These are phyloP conservation scores for Oxyria digyna DNA, from an alignment of 148 eudicot genomes.

Conservation along the genomic window DNA sequence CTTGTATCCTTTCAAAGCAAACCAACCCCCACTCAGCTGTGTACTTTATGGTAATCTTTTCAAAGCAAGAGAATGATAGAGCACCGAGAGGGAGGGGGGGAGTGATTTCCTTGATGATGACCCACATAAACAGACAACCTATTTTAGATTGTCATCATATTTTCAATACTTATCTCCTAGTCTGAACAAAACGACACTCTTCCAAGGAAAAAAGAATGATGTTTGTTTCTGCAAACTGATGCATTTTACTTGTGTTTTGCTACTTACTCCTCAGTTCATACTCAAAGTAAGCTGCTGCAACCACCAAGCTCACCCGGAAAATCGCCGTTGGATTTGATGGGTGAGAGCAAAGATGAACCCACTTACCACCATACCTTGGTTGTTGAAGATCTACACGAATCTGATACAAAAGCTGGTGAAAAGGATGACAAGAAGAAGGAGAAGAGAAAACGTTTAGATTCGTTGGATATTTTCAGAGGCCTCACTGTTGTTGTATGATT, in stretches of 20 bases:
- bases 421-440: not conserved
- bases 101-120: not conserved
- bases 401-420: not conserved
- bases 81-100: not conserved
- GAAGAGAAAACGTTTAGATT: constrained; percentile 42
- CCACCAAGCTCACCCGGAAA: not conserved
- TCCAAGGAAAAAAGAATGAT: not conserved
- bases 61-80: not conserved
- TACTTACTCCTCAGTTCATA: not conserved
- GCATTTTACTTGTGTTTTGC: not conserved
- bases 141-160: not conserved
- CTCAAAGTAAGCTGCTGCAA: not conserved
- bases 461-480: constrained; percentile 87
- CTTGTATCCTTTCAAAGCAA: too few species aligned
- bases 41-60: not conserved
- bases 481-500: constrained; percentile 61
- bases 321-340: not conserved
- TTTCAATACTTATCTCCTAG: not conserved
- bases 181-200: not conserved
- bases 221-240: not conserved
- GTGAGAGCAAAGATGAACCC: not conserved
- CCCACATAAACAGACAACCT: not conserved
- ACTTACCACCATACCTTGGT: not conserved
- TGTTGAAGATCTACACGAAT: not conserved
- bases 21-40: too few species aligned